phyloP scores from a whole-genome alignment of 2,329 filamentous ascomycete genomes.

The Curvularia hawaiiensis region DNA sequence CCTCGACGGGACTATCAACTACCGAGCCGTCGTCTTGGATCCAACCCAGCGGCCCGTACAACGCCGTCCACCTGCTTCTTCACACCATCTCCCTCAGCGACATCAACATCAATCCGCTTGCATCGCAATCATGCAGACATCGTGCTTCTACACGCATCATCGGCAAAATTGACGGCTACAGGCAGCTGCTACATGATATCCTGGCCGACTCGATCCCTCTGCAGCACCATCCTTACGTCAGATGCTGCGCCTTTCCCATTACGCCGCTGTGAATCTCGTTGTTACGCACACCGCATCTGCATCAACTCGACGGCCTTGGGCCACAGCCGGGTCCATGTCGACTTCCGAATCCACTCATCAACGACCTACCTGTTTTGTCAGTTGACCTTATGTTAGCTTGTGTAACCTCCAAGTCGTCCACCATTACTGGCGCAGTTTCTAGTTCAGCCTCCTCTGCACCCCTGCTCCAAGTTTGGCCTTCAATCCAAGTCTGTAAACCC shows the following conservation, averaged over 20 bases:
- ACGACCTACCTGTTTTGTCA: not conserved
- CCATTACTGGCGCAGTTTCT: not conserved
- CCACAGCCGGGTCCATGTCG: not conserved
- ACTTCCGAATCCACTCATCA: not conserved
- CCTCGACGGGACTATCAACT: constrained; percentile 34
- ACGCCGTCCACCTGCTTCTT: constrained; percentile 23
- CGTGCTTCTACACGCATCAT: constrained; percentile 12
- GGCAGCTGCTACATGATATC: constrained; percentile 17
- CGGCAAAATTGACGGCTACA: constrained; percentile 20
- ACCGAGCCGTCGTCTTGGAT: constrained; percentile 22
- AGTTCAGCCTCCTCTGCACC: no score
- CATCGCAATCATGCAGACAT: constrained; percentile 20
- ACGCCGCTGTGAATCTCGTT: constrained; percentile 19
- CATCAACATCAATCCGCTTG: constrained; percentile 26
- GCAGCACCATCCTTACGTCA: constrained; percentile 8
- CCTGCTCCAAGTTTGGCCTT: not conserved
- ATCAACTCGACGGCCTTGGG: not conserved
- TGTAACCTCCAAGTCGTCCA: not conserved
- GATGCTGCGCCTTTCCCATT: constrained; percentile 16
- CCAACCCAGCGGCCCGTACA: constrained; percentile 20
- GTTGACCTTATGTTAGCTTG: not conserved
- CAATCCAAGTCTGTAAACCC: not conserved
- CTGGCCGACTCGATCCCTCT: not conserved
- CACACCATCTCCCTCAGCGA: constrained; percentile 32
- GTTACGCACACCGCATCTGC: constrained; percentile 20